Conservation (phyloP, 2,329 filamentous ascomycete genomes). For the Periconia sp. region DNA sequence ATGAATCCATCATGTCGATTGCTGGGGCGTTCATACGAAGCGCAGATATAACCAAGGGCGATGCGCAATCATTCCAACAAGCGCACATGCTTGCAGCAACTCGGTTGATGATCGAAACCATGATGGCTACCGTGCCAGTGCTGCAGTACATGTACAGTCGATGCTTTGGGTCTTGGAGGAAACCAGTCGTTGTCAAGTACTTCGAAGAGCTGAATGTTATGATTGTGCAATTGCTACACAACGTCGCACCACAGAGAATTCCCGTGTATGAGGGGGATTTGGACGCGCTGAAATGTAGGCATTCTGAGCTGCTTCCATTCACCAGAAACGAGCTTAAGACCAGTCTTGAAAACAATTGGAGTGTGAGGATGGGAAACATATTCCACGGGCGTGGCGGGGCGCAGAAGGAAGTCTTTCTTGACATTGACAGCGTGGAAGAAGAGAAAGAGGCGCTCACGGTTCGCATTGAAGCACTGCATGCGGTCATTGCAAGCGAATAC, state of each 20-base stretch:
- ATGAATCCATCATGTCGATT: slow-evolving; percentile 41
- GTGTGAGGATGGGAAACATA: slow-evolving; percentile 37
- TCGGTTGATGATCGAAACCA: slow-evolving; percentile 43
- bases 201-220: slow-evolving; percentile 46
- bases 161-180: slow-evolving; percentile 19
- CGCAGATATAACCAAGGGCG: slow-evolving; percentile 39
- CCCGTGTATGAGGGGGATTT: slow-evolving; percentile 19
- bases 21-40: slow-evolving; percentile 43
- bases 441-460: slow-evolving; percentile 24
- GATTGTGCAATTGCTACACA: slow-evolving; percentile 25
- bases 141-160: slow-evolving; percentile 52
- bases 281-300: not conserved
- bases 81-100: slow-evolving; percentile 44
- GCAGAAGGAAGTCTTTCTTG: slow-evolving; percentile 48
- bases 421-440: slow-evolving; percentile 31
- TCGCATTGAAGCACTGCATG: slow-evolving; percentile 24
- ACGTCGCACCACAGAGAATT: slow-evolving; percentile 15
- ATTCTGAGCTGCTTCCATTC: slow-evolving; percentile 24
- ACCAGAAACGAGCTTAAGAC: slow-evolving; percentile 46
- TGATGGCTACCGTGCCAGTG: slow-evolving; percentile 44
- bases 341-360: slow-evolving; percentile 51
- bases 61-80: slow-evolving; percentile 40
- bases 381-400: slow-evolving; percentile 51
- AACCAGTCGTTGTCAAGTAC: slow-evolving; percentile 37
- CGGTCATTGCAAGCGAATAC: slow-evolving; percentile 9